Conservation (phyloP, 352 stramenopile species). For the Pythium coloratum region DNA sequence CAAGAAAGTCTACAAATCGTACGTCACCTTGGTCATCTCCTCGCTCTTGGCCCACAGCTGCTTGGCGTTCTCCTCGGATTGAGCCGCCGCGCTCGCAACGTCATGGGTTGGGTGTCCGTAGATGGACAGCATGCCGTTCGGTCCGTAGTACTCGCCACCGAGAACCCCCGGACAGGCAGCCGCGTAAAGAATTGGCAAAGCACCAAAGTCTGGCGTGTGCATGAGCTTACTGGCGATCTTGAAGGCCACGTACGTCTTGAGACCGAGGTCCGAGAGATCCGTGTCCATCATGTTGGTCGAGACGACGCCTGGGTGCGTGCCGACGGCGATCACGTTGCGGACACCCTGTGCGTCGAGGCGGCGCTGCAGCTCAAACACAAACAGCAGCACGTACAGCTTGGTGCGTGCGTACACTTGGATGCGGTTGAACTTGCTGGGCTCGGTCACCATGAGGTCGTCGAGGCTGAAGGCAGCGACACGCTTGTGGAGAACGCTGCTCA, state of each 20-base stretch:
- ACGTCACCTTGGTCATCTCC: conserved; percentile 14
- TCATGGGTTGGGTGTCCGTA: conserved; percentile 29
- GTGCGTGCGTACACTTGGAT: conserved; percentile 35
- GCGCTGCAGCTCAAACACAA: conserved; percentile 42
- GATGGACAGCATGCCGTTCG: conserved; percentile 30
- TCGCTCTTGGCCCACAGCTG: conserved; percentile 19
- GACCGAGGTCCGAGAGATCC: conserved; percentile 15
- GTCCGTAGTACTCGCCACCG: conserved; percentile 36
- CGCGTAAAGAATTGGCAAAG: conserved; percentile 43
- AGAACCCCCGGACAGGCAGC: conserved; percentile 33
- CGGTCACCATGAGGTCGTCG: conserved; percentile 10
- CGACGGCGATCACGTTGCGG: conserved; percentile 29
- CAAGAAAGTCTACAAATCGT: conserved; percentile 15
- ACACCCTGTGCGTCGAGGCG: conserved; percentile 29
- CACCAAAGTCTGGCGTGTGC: conserved; percentile 43
- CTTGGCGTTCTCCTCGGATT: conserved; percentile 2
- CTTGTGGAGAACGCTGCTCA: conserved; percentile 50
- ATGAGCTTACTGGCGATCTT: conserved; percentile 22
- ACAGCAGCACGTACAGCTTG: conserved; percentile 51
- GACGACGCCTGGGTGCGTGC: conserved; percentile 38
- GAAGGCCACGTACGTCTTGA: conserved; percentile 17
- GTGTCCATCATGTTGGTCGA: conserved; percentile 35
- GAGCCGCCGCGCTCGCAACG: neutral
- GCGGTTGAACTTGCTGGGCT: conserved; percentile 30
- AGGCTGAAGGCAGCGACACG: neutral